Base-by-base conservation (phyloP, 768 basidiomycete genomes). In the Pleurotus eryngii region DNA sequence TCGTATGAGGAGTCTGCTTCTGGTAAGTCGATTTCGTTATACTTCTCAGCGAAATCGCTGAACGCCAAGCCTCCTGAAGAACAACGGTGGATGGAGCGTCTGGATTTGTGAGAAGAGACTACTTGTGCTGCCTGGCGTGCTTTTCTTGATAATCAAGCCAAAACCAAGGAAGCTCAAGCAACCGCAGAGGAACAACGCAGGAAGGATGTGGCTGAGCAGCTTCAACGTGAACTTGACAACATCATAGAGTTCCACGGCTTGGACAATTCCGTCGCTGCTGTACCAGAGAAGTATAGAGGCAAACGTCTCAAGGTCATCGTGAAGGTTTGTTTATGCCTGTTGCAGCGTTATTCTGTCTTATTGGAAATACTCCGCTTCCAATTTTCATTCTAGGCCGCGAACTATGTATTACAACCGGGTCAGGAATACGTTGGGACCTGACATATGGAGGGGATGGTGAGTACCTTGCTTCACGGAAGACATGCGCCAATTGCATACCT, bases 381-480 rank as follows among this genome's bases (percentile, higher is more conserved):
- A 30, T 30, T 12, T 24, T 56, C 24, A 11, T 38, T 45, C 3
- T 35, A 62, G 61, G 61, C 59, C 24, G 61, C 61, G 3, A 62
- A 60, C 50, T 62, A 62, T 37, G 45, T 45, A 7, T 27, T 62
- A 14, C 46, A 46, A 3, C 57, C 61, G 5, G 61, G 56, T 3
- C 49, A 57, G 46, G 49, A 60, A 45, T 62, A 62, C 60, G 56
- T 54, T 54, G 61, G 61, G n/a, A 58, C 60, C 20, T 62, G 61
- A 59, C 61, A 62, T 46, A 57, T 62, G 46, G 61, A 62, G 48
- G 61, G 61, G n/a, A 62, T 62, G 61, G 61, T 62, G 6, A 5
- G 17, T 18, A 7, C n/a, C 17, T 17, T 49, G 4, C n/a, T 45
- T 49, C 22, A 14, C 5, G 2, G 15, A 14, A 40, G 27, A 30